These are phyloP conservation scores for Lolium rigidum DNA, from an alignment of 176 grass and related monocot genomes.

Conservation along the genomic window DNA sequence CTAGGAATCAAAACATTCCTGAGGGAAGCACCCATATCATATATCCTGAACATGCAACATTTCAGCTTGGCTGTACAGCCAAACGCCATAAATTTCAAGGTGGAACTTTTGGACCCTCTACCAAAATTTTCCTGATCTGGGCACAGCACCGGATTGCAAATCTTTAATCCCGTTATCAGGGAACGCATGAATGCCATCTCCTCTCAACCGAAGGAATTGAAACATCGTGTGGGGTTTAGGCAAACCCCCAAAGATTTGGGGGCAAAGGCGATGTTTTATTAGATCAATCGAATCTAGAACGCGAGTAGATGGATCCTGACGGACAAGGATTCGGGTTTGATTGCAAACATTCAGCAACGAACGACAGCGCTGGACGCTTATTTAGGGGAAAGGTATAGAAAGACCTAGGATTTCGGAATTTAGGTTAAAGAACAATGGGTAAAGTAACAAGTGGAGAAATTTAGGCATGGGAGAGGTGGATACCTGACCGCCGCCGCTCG, in stretches of 20 bases:
- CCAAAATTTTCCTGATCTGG: neutral
- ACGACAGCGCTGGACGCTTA: neutral
- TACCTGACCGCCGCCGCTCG: neutral
- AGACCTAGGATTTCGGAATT: neutral
- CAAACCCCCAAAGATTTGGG: neutral
- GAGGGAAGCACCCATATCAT: neutral
- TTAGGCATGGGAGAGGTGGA: neutral
- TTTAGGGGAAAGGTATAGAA: neutral
- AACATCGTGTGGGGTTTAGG: neutral
- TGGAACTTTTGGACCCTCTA: neutral
- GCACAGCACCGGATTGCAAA: neutral
- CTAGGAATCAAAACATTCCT: neutral
- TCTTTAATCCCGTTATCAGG: neutral
- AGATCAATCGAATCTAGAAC: neutral
- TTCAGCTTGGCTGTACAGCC: neutral
- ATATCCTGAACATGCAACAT: neutral
- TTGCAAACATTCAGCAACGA: slow-evolving; percentile 4
- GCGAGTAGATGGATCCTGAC: neutral
- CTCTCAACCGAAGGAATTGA: neutral
- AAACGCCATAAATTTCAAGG: slow-evolving; percentile 8
- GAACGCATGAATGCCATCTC: neutral
- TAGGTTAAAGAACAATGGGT: neutral
- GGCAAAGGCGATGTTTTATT: neutral
- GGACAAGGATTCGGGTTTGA: neutral
- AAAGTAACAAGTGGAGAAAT: neutral